Conservation (phyloP, 2,329 filamentous ascomycete species). For the Fusarium succisae region DNA sequence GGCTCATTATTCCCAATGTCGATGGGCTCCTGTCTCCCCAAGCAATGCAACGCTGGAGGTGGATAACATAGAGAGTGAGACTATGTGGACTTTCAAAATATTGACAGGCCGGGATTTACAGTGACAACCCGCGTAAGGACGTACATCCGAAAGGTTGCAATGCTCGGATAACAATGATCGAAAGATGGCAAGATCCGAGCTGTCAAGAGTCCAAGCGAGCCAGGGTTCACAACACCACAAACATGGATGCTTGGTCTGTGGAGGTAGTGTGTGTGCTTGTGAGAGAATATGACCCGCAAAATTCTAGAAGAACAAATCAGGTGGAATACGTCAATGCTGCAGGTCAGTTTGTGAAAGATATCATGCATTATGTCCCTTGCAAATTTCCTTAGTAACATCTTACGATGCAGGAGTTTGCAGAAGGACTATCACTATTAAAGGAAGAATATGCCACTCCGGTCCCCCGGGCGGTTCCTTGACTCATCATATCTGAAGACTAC, state of each 20-base stretch:
- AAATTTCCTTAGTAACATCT: background rate
- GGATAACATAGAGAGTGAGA: background rate
- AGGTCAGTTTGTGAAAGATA: background rate
- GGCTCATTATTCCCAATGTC: background rate
- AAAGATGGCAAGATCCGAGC: background rate
- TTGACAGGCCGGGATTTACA: background rate
- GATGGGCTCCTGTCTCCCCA: background rate
- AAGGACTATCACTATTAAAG: background rate
- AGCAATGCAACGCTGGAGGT: background rate
- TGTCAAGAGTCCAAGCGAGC: background rate
- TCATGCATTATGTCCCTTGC: background rate
- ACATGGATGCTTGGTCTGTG: background rate
- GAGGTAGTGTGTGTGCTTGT: background rate
- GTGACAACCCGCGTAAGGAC: background rate
- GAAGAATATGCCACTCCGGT: background rate
- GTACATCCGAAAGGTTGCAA: background rate
- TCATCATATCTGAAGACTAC: background rate
- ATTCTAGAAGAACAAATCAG: background rate
- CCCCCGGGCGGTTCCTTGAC: background rate
- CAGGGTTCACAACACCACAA: background rate
- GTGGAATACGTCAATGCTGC: background rate
- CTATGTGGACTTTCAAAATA: background rate
- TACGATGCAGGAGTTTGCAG: background rate
- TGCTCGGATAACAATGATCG: background rate
- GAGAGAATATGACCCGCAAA: background rate